Percentiles rank a stretch among this genome's conserved stretches.
Conservation (phyloP, 1,139 yeast genomes). For the Geotrichum bryndzae region DNA sequence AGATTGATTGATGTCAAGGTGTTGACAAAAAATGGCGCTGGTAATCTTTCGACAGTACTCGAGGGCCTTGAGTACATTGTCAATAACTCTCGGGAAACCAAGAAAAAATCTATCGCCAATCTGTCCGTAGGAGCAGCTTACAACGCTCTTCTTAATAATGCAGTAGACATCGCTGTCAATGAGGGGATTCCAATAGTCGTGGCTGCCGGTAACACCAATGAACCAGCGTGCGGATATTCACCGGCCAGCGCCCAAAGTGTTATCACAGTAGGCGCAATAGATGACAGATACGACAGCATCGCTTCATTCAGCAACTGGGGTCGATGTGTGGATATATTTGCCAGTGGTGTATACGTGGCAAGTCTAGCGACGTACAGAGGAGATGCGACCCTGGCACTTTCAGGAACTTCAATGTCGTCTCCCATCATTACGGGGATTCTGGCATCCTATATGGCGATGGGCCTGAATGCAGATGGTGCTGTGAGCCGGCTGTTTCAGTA, state of each 20-base stretch:
- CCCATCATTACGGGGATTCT: constrained; percentile 74
- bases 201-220: constrained; percentile 83
- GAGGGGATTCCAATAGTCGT: constrained; percentile 73
- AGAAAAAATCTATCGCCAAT: constrained; percentile 62
- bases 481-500: constrained; percentile 24
- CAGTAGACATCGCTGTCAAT: constrained; percentile 65
- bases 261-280: constrained; percentile 85
- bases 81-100: constrained; percentile 45
- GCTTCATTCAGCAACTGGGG: constrained; percentile 90
- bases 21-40: constrained; percentile 58
- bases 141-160: constrained; percentile 62
- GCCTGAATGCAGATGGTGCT: constrained; percentile 37
- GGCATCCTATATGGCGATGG: constrained; percentile 58
- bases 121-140: constrained; percentile 72
- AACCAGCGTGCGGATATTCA: constrained; percentile 71
- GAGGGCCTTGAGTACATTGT: constrained; percentile 76
- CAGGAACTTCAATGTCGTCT: constrained; percentile 93
- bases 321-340: constrained; percentile 75
- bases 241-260: constrained; percentile 74
- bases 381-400: constrained; percentile 37
- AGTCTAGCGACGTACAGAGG: constrained; percentile 25
- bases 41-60: constrained; percentile 55
- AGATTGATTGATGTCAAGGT: constrained; percentile 69
- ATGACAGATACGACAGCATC: constrained; percentile 60
- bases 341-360: constrained; percentile 66